Evolutionary conservation across 2,329 filamentous ascomycete species (phyloP).

Genomic region (Fusarium siculi): DNA sequence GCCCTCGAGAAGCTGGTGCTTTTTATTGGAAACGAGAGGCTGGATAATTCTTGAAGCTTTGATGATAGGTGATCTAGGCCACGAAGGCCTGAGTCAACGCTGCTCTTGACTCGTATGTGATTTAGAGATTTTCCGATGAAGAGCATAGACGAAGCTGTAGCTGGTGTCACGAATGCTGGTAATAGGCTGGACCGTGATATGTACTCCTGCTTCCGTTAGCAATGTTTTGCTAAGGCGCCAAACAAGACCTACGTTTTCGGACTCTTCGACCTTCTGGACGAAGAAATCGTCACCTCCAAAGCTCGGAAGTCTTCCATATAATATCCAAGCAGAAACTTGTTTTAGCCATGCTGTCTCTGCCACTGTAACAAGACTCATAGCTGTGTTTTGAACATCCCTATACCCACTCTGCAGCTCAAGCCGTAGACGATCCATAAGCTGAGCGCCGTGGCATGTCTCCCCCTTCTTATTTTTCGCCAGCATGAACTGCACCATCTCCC

Average conservation of each 20-base stretch:
- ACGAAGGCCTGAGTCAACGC: constrained; percentile 55
- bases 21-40: constrained; percentile 78
- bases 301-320: constrained; percentile 85
- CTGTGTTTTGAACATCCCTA: constrained; percentile 82
- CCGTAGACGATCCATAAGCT: constrained; percentile 80
- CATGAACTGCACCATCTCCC: constrained; percentile 78
- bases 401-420: constrained; percentile 87
- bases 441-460: constrained; percentile 70
- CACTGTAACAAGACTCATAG: constrained; percentile 75
- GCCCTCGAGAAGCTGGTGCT: constrained; percentile 75
- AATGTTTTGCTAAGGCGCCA: not conserved
- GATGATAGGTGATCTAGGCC: constrained; percentile 71
- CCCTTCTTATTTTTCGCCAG: constrained; percentile 52
- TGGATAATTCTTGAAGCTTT: constrained; percentile 76
- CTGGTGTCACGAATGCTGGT: constrained; percentile 80
- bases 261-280: constrained; percentile 64
- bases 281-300: constrained; percentile 90
- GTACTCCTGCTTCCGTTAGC: constrained; percentile 61
- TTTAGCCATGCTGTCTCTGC: constrained; percentile 93
- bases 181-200: constrained; percentile 68
- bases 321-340: constrained; percentile 88
- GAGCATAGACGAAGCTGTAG: constrained; percentile 83
- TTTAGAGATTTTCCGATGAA: constrained; percentile 92
- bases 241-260: constrained; percentile 51
- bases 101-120: constrained; percentile 74